A percentile compares a stretch with the other conserved stretches of the same genome.
Evolutionary conservation across 805 yeast genomes (phyloP).

Genomic region (Nakazawaea anatomiae): DNA sequence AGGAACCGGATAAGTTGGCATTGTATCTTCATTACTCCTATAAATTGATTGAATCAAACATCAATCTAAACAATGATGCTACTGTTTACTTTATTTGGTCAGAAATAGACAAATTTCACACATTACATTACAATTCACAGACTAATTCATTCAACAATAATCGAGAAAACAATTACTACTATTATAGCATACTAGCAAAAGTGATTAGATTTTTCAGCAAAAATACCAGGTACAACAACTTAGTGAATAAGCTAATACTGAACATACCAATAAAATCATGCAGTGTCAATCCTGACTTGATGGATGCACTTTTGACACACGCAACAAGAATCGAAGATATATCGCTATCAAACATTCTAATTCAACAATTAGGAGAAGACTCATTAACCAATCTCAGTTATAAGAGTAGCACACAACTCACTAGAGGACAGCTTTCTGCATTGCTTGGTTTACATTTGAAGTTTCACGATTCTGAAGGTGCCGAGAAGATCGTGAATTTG

Average conservation of each 20-base stretch:
- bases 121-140: constrained; percentile 18
- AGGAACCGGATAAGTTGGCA: constrained; percentile 13
- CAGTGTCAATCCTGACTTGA: constrained; percentile 24
- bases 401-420: constrained; percentile 17
- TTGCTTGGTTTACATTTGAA: constrained; percentile 21
- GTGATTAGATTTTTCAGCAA: constrained; percentile 23
- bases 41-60: constrained; percentile 18
- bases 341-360: constrained; percentile 19
- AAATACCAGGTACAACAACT: constrained; percentile 19
- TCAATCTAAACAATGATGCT: constrained; percentile 19
- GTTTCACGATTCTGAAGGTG: constrained; percentile 20
- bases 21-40: constrained; percentile 23
- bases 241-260: constrained; percentile 20
- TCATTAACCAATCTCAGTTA: neutral
- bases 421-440: constrained; percentile 23
- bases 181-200: constrained; percentile 15
- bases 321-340: constrained; percentile 21
- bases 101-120: constrained; percentile 23
- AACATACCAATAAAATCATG: constrained; percentile 28
- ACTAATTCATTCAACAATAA: constrained; percentile 21
- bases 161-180: constrained; percentile 21
- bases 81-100: constrained; percentile 22
- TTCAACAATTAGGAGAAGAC: constrained; percentile 11
- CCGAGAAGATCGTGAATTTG: constrained; percentile 22
- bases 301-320: constrained; percentile 25